A percentile compares a stretch with the other conserved stretches of the same genome.
phyloP scores from a whole-genome alignment of 2,329 filamentous ascomycete genomes.

The Phyllosticta citrichinensis region DNA sequence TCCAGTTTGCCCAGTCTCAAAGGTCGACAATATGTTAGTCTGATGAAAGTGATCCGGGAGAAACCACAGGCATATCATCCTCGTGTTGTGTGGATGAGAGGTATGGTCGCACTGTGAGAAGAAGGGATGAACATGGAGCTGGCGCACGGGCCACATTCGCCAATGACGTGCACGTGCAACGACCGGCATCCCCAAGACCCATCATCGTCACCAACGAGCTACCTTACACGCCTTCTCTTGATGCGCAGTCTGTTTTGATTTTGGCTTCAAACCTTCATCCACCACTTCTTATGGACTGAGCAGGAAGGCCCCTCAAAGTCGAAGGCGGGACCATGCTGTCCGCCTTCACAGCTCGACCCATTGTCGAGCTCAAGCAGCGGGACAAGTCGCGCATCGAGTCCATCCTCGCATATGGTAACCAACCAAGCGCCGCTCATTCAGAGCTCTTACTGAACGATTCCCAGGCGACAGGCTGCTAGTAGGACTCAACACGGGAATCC shows the following conservation, averaged over 20 bases:
- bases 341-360: slow-evolving; percentile 89
- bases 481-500: slow-evolving; percentile 76
- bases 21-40: no score
- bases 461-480: slow-evolving; percentile 81
- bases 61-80: no score
- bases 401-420: slow-evolving; percentile 74
- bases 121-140: not conserved
- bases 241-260: not conserved
- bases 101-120: no score
- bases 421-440: not conserved
- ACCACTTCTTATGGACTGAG: not conserved
- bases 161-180: not conserved
- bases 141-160: not conserved
- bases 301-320: not conserved
- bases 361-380: slow-evolving; percentile 90
- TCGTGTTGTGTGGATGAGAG: no score
- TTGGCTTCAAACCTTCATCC: not conserved
- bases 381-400: slow-evolving; percentile 98
- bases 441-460: slow-evolving; percentile 9
- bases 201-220: not conserved
- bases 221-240: not conserved
- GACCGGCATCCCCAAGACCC: not conserved
- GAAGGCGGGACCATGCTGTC: slow-evolving; percentile 62
- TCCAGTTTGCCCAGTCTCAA: no score
- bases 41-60: no score